Evolutionary conservation across 2,329 filamentous ascomycete species (phyloP).

Genomic region (Ophiostoma triangulosporum): DNA sequence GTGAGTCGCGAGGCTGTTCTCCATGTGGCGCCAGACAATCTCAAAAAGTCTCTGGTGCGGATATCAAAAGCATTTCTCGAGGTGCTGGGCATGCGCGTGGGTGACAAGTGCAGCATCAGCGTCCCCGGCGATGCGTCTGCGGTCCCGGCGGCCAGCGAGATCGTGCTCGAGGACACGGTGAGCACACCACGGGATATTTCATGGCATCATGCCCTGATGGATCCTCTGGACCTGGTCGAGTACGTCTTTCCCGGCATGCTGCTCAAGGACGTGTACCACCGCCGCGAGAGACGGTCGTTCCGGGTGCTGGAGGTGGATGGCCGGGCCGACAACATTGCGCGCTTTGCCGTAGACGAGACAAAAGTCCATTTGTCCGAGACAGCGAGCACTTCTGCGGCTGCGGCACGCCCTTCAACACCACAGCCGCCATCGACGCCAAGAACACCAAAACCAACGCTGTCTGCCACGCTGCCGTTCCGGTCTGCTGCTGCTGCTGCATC

Average conservation of each 20-base stretch:
- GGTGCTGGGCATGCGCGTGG: constrained; percentile 57
- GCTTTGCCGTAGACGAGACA: constrained; percentile 23
- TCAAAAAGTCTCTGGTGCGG: constrained; percentile 27
- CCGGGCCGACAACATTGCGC: constrained; percentile 29
- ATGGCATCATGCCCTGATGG: constrained; percentile 26
- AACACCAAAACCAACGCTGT: neutral
- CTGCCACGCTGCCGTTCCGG: constrained; percentile 2
- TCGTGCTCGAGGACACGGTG: constrained; percentile 48
- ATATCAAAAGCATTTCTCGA: constrained; percentile 63
- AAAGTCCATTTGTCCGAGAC: constrained; percentile 26
- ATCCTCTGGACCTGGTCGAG: constrained; percentile 35
- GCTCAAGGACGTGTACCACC: constrained; percentile 49
- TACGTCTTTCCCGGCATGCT: constrained; percentile 56
- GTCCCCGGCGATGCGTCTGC: constrained; percentile 27
- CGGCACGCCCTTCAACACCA: neutral
- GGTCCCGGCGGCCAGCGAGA: constrained; percentile 40
- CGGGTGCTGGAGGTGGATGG: constrained; percentile 42
- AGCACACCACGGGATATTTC: constrained; percentile 12
- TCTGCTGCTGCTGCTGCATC: constrained; percentile 1
- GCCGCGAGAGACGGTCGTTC: constrained; percentile 47
- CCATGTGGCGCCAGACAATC: constrained; percentile 6
- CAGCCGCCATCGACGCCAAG: constrained; percentile 7
- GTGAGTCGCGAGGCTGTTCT: constrained; percentile 11
- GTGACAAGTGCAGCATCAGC: constrained; percentile 48
- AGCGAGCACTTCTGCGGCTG: constrained; percentile 6